A percentile compares a stretch with the other conserved stretches of the same genome.
Evolutionary conservation across 2,329 filamentous ascomycete genomes (phyloP).

Genomic region (Colletotrichum noveboracense): DNA sequence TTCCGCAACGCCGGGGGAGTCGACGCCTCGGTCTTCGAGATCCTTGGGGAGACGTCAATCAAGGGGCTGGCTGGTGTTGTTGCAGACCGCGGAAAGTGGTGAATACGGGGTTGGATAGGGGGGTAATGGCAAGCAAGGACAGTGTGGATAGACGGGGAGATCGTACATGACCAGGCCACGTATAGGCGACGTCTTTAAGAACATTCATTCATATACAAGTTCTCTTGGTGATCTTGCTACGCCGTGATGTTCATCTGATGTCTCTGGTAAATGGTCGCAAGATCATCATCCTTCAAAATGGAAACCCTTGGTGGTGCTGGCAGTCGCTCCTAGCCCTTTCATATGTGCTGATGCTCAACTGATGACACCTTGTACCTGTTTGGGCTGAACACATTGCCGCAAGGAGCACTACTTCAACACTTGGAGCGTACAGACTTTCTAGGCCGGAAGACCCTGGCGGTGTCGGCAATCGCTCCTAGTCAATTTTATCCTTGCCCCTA

Average conservation of each 20-base stretch:
- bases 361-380: not conserved
- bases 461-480: not conserved
- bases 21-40: constrained; percentile 19
- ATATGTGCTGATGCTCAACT: not conserved
- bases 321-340: not conserved
- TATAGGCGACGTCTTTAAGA: not conserved
- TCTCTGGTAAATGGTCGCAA: not conserved
- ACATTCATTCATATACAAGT: not conserved
- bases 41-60: constrained; percentile 15
- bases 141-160: not conserved
- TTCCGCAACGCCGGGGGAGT: constrained; percentile 20
- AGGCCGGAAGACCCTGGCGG: not conserved
- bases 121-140: not conserved
- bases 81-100: constrained; percentile 5
- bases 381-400: not conserved
- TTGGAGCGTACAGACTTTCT: not conserved
- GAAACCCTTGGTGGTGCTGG: no score
- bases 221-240: not conserved
- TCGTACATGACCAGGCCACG: not conserved
- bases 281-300: not conserved
- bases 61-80: not conserved
- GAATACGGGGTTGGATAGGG: not conserved
- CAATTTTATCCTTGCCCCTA: not conserved
- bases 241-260: not conserved
- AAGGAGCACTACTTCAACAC: not conserved